These are phyloP conservation scores for Candida dajiaensis DNA, from an alignment of 805 yeast genomes.

Conservation along the genomic window DNA sequence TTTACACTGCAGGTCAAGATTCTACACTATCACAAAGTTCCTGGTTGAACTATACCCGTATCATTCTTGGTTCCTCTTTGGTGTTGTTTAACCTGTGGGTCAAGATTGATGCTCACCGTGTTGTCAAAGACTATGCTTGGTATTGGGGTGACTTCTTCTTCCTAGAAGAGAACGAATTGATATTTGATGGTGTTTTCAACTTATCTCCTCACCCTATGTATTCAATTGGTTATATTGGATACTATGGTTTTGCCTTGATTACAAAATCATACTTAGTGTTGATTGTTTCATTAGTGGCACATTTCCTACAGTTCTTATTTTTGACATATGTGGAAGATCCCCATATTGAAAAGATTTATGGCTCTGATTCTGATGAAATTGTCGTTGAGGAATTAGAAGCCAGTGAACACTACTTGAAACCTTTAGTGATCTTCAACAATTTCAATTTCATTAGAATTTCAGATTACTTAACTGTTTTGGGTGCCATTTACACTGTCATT, in stretches of 20 bases:
- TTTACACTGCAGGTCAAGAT: conserved; percentile 28
- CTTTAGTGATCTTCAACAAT: conserved; percentile 57
- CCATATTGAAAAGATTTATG: conserved; percentile 77
- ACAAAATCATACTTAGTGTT: conserved; percentile 69
- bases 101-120: conserved; percentile 80
- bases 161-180: conserved; percentile 61
- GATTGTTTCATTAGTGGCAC: conserved; percentile 67
- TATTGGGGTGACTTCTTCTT: conserved; percentile 94
- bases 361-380: conserved; percentile 33
- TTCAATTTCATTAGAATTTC: conserved; percentile 59
- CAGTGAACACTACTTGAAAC: conserved; percentile 40
- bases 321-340: conserved; percentile 76
- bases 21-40: conserved; percentile 36
- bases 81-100: conserved; percentile 79
- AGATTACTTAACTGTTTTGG: conserved; percentile 46
- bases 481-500: conserved; percentile 35
- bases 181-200: conserved; percentile 85
- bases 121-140: conserved; percentile 89
- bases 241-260: conserved; percentile 76
- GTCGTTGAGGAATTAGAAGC: conserved; percentile 29
- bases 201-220: conserved; percentile 93
- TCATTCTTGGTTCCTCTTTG: conserved; percentile 52
- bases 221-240: conserved; percentile 83
- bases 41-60: conserved; percentile 42
- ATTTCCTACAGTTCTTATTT: conserved; percentile 69